phyloP scores from a whole-genome alignment of 192 early-diverging fungal species.

The Phycomyces nitens region DNA sequence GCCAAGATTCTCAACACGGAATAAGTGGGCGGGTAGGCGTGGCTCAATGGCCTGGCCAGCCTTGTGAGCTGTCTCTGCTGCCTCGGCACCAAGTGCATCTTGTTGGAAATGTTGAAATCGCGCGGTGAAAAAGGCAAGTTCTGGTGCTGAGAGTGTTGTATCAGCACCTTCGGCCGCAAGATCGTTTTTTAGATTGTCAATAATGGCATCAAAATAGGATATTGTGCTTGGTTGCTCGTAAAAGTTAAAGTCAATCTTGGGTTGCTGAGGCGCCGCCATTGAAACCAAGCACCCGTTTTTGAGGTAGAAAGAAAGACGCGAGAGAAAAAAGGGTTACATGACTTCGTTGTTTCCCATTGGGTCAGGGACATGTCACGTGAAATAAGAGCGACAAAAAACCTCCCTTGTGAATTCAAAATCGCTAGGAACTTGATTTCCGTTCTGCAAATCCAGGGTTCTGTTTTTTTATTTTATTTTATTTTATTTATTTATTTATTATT shows the following conservation, averaged over 20 bases:
- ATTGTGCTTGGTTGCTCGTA: conserved; percentile 35
- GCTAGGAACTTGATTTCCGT: too few species aligned
- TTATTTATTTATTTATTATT: too few species aligned
- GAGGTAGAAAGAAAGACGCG: background rate
- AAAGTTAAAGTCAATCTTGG: conserved; percentile 32
- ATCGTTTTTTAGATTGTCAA: conserved; percentile 14
- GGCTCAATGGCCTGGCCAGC: conserved; percentile 8
- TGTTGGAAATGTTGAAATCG: conserved; percentile 31
- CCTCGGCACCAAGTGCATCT: conserved; percentile 17
- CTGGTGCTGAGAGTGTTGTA: conserved; percentile 26
- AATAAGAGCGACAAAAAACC: too few species aligned
- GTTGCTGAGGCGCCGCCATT: conserved; percentile 12
- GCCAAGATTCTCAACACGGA: conserved; percentile 14
- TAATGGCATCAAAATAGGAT: conserved; percentile 29
- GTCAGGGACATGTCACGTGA: background rate
- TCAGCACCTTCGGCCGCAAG: conserved; percentile 23
- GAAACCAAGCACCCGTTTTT: background rate
- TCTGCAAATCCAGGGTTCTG: too few species aligned
- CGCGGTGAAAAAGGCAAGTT: conserved; percentile 29
- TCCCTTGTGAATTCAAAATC: too few species aligned
- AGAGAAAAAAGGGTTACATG: background rate
- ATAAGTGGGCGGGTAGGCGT: conserved; percentile 21
- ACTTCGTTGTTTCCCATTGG: background rate
- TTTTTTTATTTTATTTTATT: too few species aligned
- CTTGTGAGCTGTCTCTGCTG: background rate